These are phyloP conservation scores for Ettlia oleoabundans DNA, from an alignment of 139 green algal species.

Conservation along the genomic window DNA sequence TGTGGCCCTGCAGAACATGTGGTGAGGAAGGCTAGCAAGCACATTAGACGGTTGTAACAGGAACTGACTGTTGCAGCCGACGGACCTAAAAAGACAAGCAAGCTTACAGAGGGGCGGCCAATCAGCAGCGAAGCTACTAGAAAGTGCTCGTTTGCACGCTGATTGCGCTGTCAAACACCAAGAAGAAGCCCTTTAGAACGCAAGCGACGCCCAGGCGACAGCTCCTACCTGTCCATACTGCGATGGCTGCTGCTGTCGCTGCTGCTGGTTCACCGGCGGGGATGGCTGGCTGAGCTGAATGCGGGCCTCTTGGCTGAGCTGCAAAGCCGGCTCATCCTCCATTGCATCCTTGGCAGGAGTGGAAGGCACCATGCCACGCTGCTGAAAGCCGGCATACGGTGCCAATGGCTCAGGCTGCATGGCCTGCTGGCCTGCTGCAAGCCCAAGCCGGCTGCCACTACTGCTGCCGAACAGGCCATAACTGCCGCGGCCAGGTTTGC, in stretches of 20 bases:
- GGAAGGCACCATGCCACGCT: not conserved
- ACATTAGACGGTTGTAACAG: too few relatives aligned
- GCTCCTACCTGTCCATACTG: too few relatives aligned
- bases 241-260: not conserved
- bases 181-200: too few relatives aligned
- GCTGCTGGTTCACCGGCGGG: not conserved
- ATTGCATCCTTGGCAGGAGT: not conserved
- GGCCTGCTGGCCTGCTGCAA: not conserved
- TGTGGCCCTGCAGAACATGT: constrained; percentile 24
- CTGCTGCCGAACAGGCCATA: constrained; percentile 36
- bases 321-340: constrained; percentile 4
- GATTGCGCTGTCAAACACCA: too few relatives aligned
- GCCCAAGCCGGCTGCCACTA: not conserved
- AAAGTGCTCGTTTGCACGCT: too few relatives aligned
- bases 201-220: too few relatives aligned
- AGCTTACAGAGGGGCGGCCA: too few relatives aligned
- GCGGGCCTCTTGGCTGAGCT: constrained; percentile 18
- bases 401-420: constrained; percentile 19
- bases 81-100: too few relatives aligned
- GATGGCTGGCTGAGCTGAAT: not conserved
- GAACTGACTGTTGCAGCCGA: too few relatives aligned
- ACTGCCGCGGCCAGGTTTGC: not conserved
- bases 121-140: too few relatives aligned
- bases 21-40: too few relatives aligned
- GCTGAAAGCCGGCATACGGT: constrained; percentile 31